Conservation (phyloP, 495 filamentous ascomycete species). For the Symbiotaphrina buchneri region DNA sequence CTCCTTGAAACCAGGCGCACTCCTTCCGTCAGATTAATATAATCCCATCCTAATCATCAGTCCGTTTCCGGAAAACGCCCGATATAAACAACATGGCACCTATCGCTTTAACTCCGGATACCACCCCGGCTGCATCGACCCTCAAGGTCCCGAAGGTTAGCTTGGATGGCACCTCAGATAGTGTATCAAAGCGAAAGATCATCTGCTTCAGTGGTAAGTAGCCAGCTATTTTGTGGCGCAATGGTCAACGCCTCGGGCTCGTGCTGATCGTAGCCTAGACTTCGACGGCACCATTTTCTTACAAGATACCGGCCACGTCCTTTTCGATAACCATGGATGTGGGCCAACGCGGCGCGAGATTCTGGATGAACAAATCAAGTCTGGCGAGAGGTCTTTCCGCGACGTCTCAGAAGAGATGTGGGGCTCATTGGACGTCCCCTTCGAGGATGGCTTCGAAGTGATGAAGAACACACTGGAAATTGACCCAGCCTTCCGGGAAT, state of each 20-base stretch:
- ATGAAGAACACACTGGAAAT: constrained; percentile 42
- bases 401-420: constrained; percentile 66
- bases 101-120: too few relatives aligned
- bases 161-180: not conserved
- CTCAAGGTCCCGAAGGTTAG: not conserved
- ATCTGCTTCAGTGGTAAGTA: constrained; percentile 27
- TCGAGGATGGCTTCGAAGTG: constrained; percentile 50
- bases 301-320: constrained; percentile 56
- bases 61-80: too few relatives aligned
- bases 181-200: constrained; percentile 20
- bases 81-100: too few relatives aligned
- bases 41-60: too few relatives aligned
- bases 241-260: not conserved
- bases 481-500: constrained; percentile 39
- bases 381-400: constrained; percentile 42
- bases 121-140: too few relatives aligned
- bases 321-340: constrained; percentile 47
- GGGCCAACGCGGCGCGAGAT: constrained; percentile 27
- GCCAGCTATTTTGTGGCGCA: not conserved
- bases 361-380: constrained; percentile 44
- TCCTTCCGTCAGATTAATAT: too few relatives aligned
- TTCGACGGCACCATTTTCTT: constrained; percentile 65
- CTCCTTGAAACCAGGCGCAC: too few relatives aligned
- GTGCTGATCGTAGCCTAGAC: constrained; percentile 18
- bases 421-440: constrained; percentile 43